phyloP scores from a whole-genome alignment of 2,329 filamentous ascomycete genomes.

The Sporothrix dimorphospora region DNA sequence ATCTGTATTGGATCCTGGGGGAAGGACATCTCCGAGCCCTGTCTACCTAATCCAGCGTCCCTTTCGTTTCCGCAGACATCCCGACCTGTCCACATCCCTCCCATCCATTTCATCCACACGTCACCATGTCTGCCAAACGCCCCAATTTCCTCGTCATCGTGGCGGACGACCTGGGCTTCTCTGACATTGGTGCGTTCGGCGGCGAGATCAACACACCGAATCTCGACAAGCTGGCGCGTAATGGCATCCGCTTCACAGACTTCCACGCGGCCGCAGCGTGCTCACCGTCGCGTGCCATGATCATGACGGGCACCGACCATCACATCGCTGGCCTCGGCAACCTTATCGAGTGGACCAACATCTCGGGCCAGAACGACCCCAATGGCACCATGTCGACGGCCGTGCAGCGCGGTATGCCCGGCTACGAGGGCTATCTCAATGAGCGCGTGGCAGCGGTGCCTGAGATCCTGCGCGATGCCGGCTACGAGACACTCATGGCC shows the following conservation, averaged over 20 bases:
- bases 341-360: not conserved
- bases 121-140: not conserved
- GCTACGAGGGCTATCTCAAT: conserved; percentile 67
- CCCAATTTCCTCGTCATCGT: conserved; percentile 20
- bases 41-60: not conserved
- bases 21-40: not conserved
- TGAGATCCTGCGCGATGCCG: conserved; percentile 60
- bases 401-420: conserved; percentile 43
- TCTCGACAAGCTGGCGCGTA: not conserved
- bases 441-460: conserved; percentile 61
- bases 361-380: conserved; percentile 5
- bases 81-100: not conserved
- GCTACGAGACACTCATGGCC: conserved; percentile 54
- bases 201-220: conserved; percentile 17
- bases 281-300: conserved; percentile 23
- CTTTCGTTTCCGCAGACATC: not conserved
- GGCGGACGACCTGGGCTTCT: conserved; percentile 19
- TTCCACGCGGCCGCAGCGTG: conserved; percentile 16
- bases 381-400: conserved; percentile 11
- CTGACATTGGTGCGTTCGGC: conserved; percentile 12
- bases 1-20: not conserved
- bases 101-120: not conserved
- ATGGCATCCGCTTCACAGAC: conserved; percentile 19
- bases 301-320: conserved; percentile 20
- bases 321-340: conserved; percentile 21